phyloP scores from a whole-genome alignment of 768 basidiomycete genomes.

The Tricholoma sp. region DNA sequence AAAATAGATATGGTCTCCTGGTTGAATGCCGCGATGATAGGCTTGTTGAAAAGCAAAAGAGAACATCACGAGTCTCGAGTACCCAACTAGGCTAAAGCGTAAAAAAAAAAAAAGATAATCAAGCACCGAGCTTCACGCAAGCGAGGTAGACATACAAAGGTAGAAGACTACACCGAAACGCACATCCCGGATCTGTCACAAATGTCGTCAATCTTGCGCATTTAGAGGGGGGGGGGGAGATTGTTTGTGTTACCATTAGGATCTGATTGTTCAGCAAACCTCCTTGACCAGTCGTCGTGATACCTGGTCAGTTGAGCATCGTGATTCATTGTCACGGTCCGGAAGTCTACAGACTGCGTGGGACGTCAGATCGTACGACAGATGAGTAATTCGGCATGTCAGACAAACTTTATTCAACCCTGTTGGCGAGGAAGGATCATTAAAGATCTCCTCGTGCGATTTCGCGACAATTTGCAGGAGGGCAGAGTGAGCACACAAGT shows the following conservation, averaged over 20 bases:
- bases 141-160: slow-evolving; percentile 58
- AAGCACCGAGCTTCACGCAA: slow-evolving; percentile 1
- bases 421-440: slow-evolving; percentile 58
- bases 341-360: slow-evolving; percentile 62
- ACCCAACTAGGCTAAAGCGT: slow-evolving; percentile 55
- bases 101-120: slow-evolving; percentile 1
- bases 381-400: neutral
- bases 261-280: slow-evolving; percentile 58
- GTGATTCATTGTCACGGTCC: slow-evolving; percentile 53
- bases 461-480: slow-evolving; percentile 64
- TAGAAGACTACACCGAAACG: slow-evolving; percentile 59
- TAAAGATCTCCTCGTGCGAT: slow-evolving; percentile 77
- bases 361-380: slow-evolving; percentile 4
- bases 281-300: slow-evolving; percentile 60
- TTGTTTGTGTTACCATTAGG: slow-evolving; percentile 37
- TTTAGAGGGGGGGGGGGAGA: neutral
- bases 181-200: slow-evolving; percentile 47
- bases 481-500: slow-evolving; percentile 68
- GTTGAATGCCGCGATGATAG: slow-evolving; percentile 61
- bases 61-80: slow-evolving; percentile 80
- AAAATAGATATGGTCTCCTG: slow-evolving; percentile 61
- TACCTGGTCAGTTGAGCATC: slow-evolving; percentile 54
- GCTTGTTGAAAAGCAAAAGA: slow-evolving; percentile 86
- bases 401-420: slow-evolving; percentile 63
- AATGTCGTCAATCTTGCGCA: neutral